Percentiles rank a stretch among this genome's conserved stretches.
Conservation (phyloP, 305 asterid species). For the Andrographis paniculata region DNA sequence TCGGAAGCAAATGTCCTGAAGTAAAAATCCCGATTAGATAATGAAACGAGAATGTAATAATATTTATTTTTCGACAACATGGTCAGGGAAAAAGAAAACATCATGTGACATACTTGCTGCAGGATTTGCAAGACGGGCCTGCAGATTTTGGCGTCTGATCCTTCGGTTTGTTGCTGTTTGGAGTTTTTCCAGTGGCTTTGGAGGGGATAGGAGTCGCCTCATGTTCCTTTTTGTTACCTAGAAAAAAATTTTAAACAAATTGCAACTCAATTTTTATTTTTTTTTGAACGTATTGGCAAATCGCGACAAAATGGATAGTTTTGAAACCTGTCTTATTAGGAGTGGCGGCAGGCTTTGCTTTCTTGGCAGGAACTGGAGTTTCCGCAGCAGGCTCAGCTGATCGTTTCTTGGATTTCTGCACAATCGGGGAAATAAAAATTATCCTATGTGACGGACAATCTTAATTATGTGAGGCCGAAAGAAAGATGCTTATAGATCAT, state of each 20-base stretch:
- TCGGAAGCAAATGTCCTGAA: slow-evolving; percentile 15
- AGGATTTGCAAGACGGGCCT: slow-evolving; percentile 19
- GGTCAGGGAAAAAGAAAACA: too few species aligned
- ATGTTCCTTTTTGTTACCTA: slow-evolving; percentile 28
- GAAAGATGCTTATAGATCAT: too few species aligned
- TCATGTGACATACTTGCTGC: slow-evolving; percentile 23
- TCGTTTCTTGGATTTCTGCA: slow-evolving; percentile 35
- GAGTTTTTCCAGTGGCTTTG: slow-evolving; percentile 23
- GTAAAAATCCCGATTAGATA: background rate
- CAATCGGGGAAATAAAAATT: background rate
- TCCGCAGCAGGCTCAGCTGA: slow-evolving; percentile 24
- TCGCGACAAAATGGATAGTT: background rate
- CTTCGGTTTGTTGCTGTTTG: slow-evolving; percentile 15
- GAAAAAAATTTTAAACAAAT: background rate
- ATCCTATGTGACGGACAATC: too few species aligned
- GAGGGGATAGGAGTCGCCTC: slow-evolving; percentile 17
- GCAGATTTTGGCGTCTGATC: slow-evolving; percentile 23
- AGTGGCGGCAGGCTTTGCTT: slow-evolving; percentile 33
- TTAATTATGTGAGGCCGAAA: too few species aligned
- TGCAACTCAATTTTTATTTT: too few species aligned
- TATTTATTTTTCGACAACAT: too few species aligned
- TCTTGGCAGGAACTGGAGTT: slow-evolving; percentile 33
- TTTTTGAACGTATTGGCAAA: too few species aligned
- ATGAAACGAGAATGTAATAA: too few species aligned
- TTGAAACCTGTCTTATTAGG: slow-evolving; percentile 38